phyloP scores from a whole-genome alignment of 1,284 basidiomycete species.

The Cryptococcus deneoformans region DNA sequence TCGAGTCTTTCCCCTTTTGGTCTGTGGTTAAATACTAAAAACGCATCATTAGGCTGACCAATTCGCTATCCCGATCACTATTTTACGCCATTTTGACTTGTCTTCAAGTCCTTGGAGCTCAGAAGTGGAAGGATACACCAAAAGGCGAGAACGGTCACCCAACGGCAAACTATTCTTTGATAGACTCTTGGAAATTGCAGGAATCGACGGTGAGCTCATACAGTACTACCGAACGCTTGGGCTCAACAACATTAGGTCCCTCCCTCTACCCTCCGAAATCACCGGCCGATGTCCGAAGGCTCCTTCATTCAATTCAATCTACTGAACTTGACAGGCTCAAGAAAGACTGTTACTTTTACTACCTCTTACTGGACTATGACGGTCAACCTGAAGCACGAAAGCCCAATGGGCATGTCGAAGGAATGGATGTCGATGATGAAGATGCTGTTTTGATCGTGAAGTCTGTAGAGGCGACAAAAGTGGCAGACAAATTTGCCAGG shows the following conservation, averaged over 20 bases:
- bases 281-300: constrained; percentile 31
- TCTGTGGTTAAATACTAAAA: too few relatives aligned
- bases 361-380: constrained; percentile 37
- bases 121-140: constrained; percentile 9
- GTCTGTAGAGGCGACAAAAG: constrained; percentile 1
- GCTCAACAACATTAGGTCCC: constrained; percentile 7
- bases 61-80: constrained; percentile 27
- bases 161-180: constrained; percentile 38
- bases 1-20: too few relatives aligned
- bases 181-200: constrained; percentile 29
- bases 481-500: constrained; percentile 28
- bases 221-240: neutral
- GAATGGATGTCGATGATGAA: constrained; percentile 21
- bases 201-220: constrained; percentile 30
- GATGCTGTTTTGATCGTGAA: constrained; percentile 6
- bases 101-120: constrained; percentile 28
- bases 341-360: constrained; percentile 44
- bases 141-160: constrained; percentile 18
- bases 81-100: constrained; percentile 41
- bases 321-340: constrained; percentile 34
- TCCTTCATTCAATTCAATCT: constrained; percentile 31
- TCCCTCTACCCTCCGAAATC: constrained; percentile 38
- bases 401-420: constrained; percentile 3
- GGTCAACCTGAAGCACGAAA: neutral
- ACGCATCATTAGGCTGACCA: constrained; percentile 18